phyloP scores from a whole-genome alignment of 148 eudicot species.

The Camellia japonica region DNA sequence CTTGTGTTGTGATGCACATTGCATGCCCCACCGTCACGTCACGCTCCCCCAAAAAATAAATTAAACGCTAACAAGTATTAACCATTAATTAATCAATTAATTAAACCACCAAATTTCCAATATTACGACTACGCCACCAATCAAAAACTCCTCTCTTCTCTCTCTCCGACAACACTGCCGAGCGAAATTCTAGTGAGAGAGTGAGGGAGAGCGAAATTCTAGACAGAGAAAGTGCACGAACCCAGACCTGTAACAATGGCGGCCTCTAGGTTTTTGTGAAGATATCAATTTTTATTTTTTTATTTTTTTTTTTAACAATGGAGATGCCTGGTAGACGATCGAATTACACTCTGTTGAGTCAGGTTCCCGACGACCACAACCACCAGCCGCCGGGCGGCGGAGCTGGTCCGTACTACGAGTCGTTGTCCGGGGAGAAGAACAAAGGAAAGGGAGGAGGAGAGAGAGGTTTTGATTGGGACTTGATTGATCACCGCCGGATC shows the following conservation, averaged over 20 bases:
- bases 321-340: slow-evolving; percentile 70
- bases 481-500: slow-evolving; percentile 43
- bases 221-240: not conserved
- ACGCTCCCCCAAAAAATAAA: no score
- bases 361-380: slow-evolving; percentile 51
- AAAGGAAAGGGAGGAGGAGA: slow-evolving; percentile 19
- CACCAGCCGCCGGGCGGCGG: slow-evolving; percentile 24
- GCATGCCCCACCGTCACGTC: no score
- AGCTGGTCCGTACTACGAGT: slow-evolving; percentile 24
- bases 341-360: slow-evolving; percentile 61
- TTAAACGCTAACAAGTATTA: no score
- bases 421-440: slow-evolving; percentile 39
- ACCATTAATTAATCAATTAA: not conserved
- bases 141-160: slow-evolving; percentile 12
- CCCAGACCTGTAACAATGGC: not conserved
- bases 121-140: slow-evolving; percentile 31
- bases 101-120: not conserved
- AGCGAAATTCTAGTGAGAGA: slow-evolving; percentile 1
- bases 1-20: no score
- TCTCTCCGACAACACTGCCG: slow-evolving; percentile 20
- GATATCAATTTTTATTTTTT: no score
- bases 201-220: not conserved
- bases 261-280: not conserved
- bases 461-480: slow-evolving; percentile 46
- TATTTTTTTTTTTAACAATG: slow-evolving; percentile 22